Conservation (phyloP, 768 basidiomycete genomes). For the Agrocybe praecox region DNA sequence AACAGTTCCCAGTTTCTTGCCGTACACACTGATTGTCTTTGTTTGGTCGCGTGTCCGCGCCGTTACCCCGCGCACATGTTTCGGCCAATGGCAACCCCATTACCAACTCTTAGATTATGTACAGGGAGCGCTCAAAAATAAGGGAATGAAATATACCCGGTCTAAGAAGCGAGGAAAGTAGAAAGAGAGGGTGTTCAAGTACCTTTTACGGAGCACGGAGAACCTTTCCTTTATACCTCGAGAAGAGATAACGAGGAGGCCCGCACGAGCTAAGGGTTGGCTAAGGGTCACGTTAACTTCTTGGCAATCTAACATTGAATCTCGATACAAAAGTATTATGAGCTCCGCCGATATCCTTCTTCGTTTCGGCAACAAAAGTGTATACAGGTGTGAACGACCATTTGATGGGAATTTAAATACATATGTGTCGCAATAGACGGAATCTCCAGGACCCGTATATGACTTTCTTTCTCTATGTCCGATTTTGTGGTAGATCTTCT, state of each 20-base stretch:
- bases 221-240: not conserved
- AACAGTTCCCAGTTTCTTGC: conserved; percentile 9
- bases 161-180: not conserved
- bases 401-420: not conserved
- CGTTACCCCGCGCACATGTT: conserved; percentile 16
- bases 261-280: not conserved
- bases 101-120: not conserved
- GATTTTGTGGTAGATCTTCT: not conserved
- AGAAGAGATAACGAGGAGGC: not conserved
- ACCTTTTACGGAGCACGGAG: not conserved
- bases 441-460: not conserved
- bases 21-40: conserved; percentile 21
- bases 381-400: not conserved
- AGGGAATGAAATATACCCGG: not conserved
- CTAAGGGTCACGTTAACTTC: not conserved
- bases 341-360: not conserved
- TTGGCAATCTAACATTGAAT: not conserved
- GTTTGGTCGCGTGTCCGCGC: conserved; percentile 18
- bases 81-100: conserved; percentile 18
- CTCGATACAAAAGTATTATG: not conserved
- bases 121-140: not conserved
- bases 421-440: not conserved
- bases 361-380: not conserved
- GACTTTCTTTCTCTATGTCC: not conserved
- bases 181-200: not conserved